These are phyloP conservation scores for barley (Hordeum vulgare) DNA, from an alignment of 176 grass and related monocot species.

Conservation along the genomic window DNA sequence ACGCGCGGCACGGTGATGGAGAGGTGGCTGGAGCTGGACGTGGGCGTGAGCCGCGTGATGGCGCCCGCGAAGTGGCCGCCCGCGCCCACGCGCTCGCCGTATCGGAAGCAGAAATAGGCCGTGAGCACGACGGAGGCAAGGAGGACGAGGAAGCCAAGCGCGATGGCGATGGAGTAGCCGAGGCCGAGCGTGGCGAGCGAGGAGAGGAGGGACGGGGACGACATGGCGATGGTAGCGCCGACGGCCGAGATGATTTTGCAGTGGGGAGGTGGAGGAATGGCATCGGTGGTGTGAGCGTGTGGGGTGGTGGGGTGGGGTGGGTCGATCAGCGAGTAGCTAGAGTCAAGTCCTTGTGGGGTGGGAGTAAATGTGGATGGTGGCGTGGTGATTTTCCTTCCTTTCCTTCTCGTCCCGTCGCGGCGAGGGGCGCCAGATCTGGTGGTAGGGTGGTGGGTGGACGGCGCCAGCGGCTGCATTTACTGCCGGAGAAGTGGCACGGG, in stretches of 20 bases:
- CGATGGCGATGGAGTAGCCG: slow-evolving; percentile 61
- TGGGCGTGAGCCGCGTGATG: slow-evolving; percentile 15
- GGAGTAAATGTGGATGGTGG: slow-evolving; percentile 44
- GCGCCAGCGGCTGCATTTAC: slow-evolving; percentile 51
- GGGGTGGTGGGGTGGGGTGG: background rate
- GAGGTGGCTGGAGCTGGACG: slow-evolving; percentile 34
- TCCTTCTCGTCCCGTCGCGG: background rate
- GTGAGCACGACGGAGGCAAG: slow-evolving; percentile 37
- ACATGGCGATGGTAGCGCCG: background rate
- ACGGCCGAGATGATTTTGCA: background rate
- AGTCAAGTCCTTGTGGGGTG: background rate
- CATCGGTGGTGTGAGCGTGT: slow-evolving; percentile 29
- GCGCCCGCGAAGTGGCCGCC: background rate
- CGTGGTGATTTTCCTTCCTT: slow-evolving; percentile 18
- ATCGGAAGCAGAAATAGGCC: slow-evolving; percentile 39
- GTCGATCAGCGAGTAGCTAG: background rate
- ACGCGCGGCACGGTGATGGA: slow-evolving; percentile 54
- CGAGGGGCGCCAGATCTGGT: slow-evolving; percentile 24
- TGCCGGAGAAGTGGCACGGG: slow-evolving; percentile 31
- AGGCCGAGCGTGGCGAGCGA: slow-evolving; percentile 45
- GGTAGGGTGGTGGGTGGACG: slow-evolving; percentile 46
- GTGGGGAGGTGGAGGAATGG: slow-evolving; percentile 22
- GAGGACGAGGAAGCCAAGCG: slow-evolving; percentile 53
- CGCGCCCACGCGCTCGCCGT: background rate
- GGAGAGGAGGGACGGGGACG: slow-evolving; percentile 26